A percentile compares a stretch with the other conserved stretches of the same genome.
phyloP scores from a whole-genome alignment of 106 monocot genomes.

The Cymbidium sinense region DNA sequence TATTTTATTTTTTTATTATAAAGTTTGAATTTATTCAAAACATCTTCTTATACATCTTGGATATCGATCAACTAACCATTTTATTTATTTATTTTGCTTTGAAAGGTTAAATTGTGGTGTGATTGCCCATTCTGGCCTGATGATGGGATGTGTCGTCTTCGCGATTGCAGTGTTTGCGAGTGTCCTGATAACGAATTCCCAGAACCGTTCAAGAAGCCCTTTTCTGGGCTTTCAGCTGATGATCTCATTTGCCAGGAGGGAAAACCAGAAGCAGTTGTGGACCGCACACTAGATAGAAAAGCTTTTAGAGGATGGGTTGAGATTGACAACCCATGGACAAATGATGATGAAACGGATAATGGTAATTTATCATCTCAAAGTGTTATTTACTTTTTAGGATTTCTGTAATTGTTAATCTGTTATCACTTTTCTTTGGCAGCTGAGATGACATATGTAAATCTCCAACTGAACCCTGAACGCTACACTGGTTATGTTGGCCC shows the following conservation, averaged over 20 bases:
- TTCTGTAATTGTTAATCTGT: neutral
- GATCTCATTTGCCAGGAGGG: constrained; percentile 75
- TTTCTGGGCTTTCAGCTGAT: constrained; percentile 37
- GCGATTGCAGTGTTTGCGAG: constrained; percentile 94
- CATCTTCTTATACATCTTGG: neutral
- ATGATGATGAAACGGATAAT: constrained; percentile 96
- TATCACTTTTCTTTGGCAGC: constrained; percentile 33
- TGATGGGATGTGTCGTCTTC: constrained; percentile 90
- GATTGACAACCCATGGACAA: constrained; percentile 93
- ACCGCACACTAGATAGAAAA: constrained; percentile 76
- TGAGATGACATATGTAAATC: constrained; percentile 98
- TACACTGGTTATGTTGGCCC: constrained; percentile 84
- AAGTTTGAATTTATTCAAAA: too few relatives aligned
- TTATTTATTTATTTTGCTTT: neutral
- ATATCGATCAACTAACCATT: neutral
- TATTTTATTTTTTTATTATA: too few relatives aligned
- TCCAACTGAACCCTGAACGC: constrained; percentile 89
- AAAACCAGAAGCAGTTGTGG: constrained; percentile 79
- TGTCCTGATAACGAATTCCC: constrained; percentile 94
- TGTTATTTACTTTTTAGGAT: neutral
- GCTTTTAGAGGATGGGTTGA: constrained; percentile 78
- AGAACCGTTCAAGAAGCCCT: constrained; percentile 71
- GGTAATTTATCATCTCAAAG: constrained; percentile 25
- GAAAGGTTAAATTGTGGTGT: constrained; percentile 89
- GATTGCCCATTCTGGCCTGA: constrained; percentile 96